A percentile compares a stretch with the other conserved stretches of the same genome.
These are phyloP conservation scores for Rossbeevera mucosa DNA, from an alignment of 768 basidiomycete genomes.

Conservation along the genomic window DNA sequence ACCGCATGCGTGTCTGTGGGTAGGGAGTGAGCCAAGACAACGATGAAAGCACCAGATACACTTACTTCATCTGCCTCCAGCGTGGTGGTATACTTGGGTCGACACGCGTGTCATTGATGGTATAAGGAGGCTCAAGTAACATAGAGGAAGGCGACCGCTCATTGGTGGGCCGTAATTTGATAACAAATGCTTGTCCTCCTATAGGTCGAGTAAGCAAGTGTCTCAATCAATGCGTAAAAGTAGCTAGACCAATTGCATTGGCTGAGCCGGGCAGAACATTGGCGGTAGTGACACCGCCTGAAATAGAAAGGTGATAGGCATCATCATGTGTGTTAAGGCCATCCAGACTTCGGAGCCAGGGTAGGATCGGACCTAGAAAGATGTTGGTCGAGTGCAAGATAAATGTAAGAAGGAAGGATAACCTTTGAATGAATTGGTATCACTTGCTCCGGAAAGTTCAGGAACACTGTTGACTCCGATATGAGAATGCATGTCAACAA, in stretches of 20 bases:
- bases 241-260: conserved; percentile 61
- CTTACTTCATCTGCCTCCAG: conserved; percentile 82
- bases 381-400: not conserved
- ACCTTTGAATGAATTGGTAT: conserved; percentile 61
- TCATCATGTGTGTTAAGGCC: conserved; percentile 85
- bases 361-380: conserved; percentile 49
- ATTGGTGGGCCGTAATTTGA: conserved; percentile 76
- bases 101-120: conserved; percentile 44
- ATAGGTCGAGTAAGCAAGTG: conserved; percentile 3
- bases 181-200: conserved; percentile 87
- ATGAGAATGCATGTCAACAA: conserved; percentile 76
- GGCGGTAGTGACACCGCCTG: conserved; percentile 85
- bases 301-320: conserved; percentile 64
- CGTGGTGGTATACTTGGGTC: conserved; percentile 42
- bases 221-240: conserved; percentile 20
- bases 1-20: conserved; percentile 58
- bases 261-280: conserved; percentile 75
- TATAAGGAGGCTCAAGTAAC: conserved; percentile 78
- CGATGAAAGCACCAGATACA: conserved; percentile 1
- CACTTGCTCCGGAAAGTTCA: conserved; percentile 42
- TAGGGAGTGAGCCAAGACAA: conserved; percentile 3
- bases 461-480: conserved; percentile 70
- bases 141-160: conserved; percentile 76
- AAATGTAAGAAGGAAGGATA: not conserved
- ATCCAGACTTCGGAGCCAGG: conserved; percentile 80